Percentiles rank a stretch among this genome's conserved stretches.
phyloP scores from a whole-genome alignment of 2,329 filamentous ascomycete genomes.

The Fusarium liriodendri region DNA sequence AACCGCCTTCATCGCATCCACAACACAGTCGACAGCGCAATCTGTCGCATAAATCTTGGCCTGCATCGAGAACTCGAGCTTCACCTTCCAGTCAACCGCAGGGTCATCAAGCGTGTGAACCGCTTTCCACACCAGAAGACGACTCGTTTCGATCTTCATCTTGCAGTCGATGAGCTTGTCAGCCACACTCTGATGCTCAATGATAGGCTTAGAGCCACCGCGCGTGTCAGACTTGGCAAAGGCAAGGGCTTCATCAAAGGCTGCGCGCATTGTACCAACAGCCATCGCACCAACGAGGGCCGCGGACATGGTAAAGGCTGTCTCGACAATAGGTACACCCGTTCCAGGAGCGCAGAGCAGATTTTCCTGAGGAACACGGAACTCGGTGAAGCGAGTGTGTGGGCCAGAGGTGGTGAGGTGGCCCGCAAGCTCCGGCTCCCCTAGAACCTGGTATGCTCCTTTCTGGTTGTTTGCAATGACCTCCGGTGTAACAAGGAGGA shows the following conservation, averaged over 20 bases:
- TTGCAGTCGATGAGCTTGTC: slow-evolving; percentile 65
- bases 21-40: neutral
- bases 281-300: slow-evolving; percentile 66
- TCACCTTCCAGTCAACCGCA: neutral
- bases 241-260: slow-evolving; percentile 61
- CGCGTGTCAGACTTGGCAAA: slow-evolving; percentile 61
- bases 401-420: slow-evolving; percentile 62
- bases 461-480: slow-evolving; percentile 57
- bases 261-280: slow-evolving; percentile 63
- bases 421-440: slow-evolving; percentile 57
- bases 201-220: slow-evolving; percentile 56
- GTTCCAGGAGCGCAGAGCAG: slow-evolving; percentile 57
- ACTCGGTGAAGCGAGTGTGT: slow-evolving; percentile 59
- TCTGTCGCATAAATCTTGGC: neutral
- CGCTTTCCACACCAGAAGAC: slow-evolving; percentile 64
- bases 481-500: slow-evolving; percentile 61
- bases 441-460: slow-evolving; percentile 58
- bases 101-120: slow-evolving; percentile 54
- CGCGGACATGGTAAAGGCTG: slow-evolving; percentile 56
- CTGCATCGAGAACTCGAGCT: neutral
- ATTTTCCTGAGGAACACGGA: slow-evolving; percentile 60
- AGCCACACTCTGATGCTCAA: slow-evolving; percentile 61
- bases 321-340: slow-evolving; percentile 54
- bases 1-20: neutral
- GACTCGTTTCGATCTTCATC: slow-evolving; percentile 60